Conservation (phyloP, 148 eudicot genomes). For the Rhododendron henanense region DNA sequence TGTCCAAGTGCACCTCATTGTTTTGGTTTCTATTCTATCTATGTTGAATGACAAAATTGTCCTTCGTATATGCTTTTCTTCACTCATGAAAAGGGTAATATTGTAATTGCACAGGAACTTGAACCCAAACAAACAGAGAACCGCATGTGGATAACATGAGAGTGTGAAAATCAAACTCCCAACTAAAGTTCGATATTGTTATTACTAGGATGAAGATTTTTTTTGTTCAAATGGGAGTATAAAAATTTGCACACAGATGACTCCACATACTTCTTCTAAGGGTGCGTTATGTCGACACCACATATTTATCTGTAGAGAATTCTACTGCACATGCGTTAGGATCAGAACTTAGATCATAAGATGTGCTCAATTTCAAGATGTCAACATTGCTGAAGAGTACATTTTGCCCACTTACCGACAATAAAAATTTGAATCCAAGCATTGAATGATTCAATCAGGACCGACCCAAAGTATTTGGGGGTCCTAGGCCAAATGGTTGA, state of each 20-base stretch:
- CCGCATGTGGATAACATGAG: background rate
- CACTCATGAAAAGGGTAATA: background rate
- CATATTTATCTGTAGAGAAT: background rate
- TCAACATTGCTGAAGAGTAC: background rate
- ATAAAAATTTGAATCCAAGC: background rate
- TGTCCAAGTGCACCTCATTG: too few species aligned
- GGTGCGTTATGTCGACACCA: background rate
- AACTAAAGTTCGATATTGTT: background rate
- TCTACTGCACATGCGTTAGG: too few species aligned
- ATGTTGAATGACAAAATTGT: too few species aligned
- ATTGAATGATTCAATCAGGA: background rate
- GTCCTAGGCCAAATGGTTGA: too few species aligned
- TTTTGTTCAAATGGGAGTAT: background rate
- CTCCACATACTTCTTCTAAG: background rate
- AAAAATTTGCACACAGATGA: background rate
- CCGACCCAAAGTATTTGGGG: too few species aligned
- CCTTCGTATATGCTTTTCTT: too few species aligned
- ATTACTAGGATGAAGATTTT: background rate
- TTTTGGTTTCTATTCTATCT: too few species aligned
- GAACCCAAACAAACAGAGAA: background rate
- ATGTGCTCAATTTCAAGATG: background rate
- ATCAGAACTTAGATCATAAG: background rate
- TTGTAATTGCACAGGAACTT: background rate
- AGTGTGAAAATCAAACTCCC: background rate
- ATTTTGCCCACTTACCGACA: background rate